Base-by-base conservation (phyloP, 2,329 filamentous ascomycete genomes). In the Cyphellophora europaea region DNA sequence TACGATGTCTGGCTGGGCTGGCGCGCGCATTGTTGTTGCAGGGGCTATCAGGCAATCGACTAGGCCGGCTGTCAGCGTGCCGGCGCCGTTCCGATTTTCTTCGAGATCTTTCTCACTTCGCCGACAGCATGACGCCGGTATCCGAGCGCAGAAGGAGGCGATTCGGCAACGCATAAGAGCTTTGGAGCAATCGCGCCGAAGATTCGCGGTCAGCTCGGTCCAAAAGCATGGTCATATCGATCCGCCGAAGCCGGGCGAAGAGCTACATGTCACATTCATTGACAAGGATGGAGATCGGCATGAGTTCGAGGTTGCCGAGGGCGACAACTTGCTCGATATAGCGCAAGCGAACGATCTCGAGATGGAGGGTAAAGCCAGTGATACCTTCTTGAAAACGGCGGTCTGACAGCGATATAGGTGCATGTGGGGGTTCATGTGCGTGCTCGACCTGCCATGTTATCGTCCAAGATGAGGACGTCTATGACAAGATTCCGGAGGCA, bases 321-420 rank as follows among this genome's bases (percentile, higher is more conserved):
- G 91, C 32, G 87, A 94, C 61, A 98, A 98, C 59, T 68, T 98
- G 35, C 71, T 98, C 36, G 89, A 96, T 53, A 89, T 98, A 53
- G 91, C 89, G 14, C 89, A 95, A 58, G 85, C 82, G 30, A 76
- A 96, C 59, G 89, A 96, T 54, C 67, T 98, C 27, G 91, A 98
- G 59, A 96, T 98, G 89, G 91, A 98, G 68, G n/a, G n/a, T n/a
- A n/a, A n/a, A n/a, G n/a, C n/a, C n/a, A n/a, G 88, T 74, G 73
- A 55, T 32, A 39, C 33, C 25, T 11, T 28, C 12, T 15, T 27
- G 18, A 19, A 11, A 30, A 11, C 21, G 27, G 14, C 14, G 35
- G 37, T 13, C 18, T 3, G 14, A 11, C 14, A 43, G 72, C n/a
- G n/a, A n/a, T n/a, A n/a, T n/a, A n/a, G 77, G 91, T 42, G 91